phyloP scores from a whole-genome alignment of 2,329 filamentous ascomycete genomes.

The Remersonia thermophila region DNA sequence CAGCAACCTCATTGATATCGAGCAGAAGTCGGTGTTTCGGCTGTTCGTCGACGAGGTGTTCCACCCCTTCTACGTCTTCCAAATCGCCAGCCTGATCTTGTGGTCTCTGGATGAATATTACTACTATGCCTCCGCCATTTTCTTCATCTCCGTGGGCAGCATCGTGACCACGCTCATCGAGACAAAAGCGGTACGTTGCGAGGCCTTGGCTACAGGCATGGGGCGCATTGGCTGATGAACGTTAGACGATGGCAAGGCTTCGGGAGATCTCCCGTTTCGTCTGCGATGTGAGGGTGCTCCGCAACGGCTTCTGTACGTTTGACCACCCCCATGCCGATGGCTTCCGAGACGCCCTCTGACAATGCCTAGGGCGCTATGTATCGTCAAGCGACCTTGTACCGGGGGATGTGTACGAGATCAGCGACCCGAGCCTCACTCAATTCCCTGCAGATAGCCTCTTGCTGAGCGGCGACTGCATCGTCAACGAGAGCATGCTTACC shows the following conservation, averaged over 20 bases:
- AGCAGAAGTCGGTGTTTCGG: slow-evolving; percentile 73
- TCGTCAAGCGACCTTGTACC: slow-evolving; percentile 82
- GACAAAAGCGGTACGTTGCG: slow-evolving; percentile 57
- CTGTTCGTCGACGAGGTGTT: slow-evolving; percentile 76
- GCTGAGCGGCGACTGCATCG: slow-evolving; percentile 88
- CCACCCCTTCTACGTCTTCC: slow-evolving; percentile 90
- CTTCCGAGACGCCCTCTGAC: slow-evolving; percentile 1
- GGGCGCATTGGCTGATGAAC: slow-evolving; percentile 1
- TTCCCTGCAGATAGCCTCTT: slow-evolving; percentile 88
- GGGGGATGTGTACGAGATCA: slow-evolving; percentile 92
- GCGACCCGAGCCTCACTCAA: slow-evolving; percentile 76
- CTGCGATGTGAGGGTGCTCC: slow-evolving; percentile 84
- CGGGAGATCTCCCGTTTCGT: slow-evolving; percentile 90
- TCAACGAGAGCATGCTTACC: slow-evolving; percentile 98
- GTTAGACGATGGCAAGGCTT: slow-evolving; percentile 72
- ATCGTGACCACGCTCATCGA: slow-evolving; percentile 83
- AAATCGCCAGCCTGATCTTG: slow-evolving; percentile 82
- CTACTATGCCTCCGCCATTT: slow-evolving; percentile 93
- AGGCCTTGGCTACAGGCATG: not conserved
- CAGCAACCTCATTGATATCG: slow-evolving; percentile 80
- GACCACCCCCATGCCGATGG: not conserved
- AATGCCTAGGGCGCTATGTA: slow-evolving; percentile 55
- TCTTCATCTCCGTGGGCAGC: slow-evolving; percentile 85
- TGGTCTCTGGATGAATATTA: slow-evolving; percentile 97
- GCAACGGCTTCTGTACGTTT: slow-evolving; percentile 78